phyloP scores from a whole-genome alignment of 805 yeast species.

The Barnettozyma sp. region DNA sequence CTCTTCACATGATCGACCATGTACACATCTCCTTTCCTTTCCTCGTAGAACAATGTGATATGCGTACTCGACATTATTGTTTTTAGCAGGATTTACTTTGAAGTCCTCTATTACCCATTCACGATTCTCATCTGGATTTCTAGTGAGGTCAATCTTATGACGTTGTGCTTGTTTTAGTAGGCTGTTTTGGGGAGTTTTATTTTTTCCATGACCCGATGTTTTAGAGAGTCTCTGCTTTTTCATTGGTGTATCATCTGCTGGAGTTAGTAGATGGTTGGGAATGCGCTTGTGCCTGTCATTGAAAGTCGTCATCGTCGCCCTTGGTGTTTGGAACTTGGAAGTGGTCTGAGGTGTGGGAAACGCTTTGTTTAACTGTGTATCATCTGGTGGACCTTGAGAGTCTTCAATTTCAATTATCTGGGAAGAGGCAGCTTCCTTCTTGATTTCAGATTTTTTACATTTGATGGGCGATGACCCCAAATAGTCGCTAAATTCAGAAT shows the following conservation, averaged over 20 bases:
- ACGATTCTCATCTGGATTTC: constrained; percentile 18
- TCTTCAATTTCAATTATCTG: constrained; percentile 6
- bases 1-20: constrained; percentile 29
- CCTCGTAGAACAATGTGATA: constrained; percentile 32
- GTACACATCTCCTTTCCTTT: constrained; percentile 26
- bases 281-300: constrained; percentile 1
- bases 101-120: constrained; percentile 35
- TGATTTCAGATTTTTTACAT: background rate
- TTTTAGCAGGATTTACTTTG: constrained; percentile 29
- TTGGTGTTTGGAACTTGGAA: constrained; percentile 14
- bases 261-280: constrained; percentile 11
- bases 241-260: constrained; percentile 17
- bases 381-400: constrained; percentile 10
- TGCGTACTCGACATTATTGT: constrained; percentile 26
- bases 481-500: background rate
- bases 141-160: constrained; percentile 12
- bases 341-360: constrained; percentile 13
- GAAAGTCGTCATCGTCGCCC: background rate
- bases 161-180: too few species aligned
- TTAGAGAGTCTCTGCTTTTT: constrained; percentile 4
- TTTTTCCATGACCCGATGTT: too few species aligned
- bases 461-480: constrained; percentile 8
- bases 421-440: constrained; percentile 4
- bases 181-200: too few species aligned
- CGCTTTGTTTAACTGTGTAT: background rate